Percentiles rank a stretch among this genome's conserved stretches.
Conservation (phyloP, 169 alveolate species). For the Eimeria praecox region DNA sequence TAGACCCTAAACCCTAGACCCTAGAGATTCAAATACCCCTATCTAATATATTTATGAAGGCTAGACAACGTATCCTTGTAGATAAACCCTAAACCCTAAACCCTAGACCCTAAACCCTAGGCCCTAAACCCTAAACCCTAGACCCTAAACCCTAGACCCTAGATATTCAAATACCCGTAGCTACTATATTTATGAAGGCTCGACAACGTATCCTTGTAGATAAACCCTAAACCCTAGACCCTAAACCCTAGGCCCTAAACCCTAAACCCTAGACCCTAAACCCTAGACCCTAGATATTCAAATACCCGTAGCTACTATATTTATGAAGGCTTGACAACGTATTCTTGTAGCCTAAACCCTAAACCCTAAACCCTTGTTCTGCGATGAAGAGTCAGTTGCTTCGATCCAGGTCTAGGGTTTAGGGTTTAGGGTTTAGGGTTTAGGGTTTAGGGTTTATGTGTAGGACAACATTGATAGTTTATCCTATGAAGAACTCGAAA, state of each 20-base stretch:
- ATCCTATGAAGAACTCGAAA: no score
- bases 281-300: neutral
- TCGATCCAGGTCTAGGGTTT: no score
- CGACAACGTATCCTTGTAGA: neutral
- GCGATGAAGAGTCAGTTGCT: no score
- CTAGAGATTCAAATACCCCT: no score
- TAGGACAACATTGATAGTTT: neutral
- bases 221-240: constrained; percentile 23
- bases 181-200: no score
- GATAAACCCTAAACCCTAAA: constrained; percentile 9
- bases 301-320: neutral
- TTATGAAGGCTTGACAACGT: no score
- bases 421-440: constrained; percentile 17
- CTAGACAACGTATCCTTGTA: no score
- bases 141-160: neutral
- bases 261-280: neutral
- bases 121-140: neutral
- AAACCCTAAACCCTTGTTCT: neutral
- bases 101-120: neutral
- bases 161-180: no score
- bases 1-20: constrained; percentile 19
- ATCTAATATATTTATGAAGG: no score
- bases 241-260: neutral
- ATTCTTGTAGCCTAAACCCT: no score
- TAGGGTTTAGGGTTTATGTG: constrained; percentile 8